Conservation (phyloP, 306 rosid species). For the Prunus padus region DNA sequence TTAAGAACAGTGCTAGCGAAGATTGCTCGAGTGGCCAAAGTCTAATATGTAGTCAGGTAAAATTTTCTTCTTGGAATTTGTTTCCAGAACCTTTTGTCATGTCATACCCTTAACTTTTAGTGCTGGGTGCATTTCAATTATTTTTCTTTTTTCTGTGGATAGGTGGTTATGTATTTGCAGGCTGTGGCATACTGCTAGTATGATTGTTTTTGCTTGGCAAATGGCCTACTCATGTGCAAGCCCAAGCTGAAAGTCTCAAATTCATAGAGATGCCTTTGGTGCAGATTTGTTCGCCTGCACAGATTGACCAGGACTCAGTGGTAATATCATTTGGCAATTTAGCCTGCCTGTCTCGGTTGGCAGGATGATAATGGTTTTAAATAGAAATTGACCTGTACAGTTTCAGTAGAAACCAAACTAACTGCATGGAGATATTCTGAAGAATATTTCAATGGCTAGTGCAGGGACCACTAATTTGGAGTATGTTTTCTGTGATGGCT, state of each 20-base stretch:
- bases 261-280: not conserved
- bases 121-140: not conserved
- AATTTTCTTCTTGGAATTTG: not conserved
- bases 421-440: too few species aligned
- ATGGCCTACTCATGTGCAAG: not conserved
- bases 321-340: not conserved
- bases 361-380: not conserved
- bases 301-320: not conserved
- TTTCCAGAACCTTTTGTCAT: not conserved
- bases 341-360: not conserved
- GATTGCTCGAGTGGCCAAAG: constrained; percentile 63
- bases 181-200: constrained; percentile 3
- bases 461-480: too few species aligned
- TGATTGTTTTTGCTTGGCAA: constrained; percentile 5
- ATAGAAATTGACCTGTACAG: not conserved
- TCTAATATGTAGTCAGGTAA: constrained; percentile 32
- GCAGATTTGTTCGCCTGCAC: not conserved
- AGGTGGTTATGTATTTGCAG: not conserved
- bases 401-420: too few species aligned
- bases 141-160: not conserved
- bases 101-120: not conserved
- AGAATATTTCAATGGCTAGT: too few species aligned
- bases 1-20: constrained; percentile 76
- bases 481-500: too few species aligned
- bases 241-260: not conserved